A percentile compares a stretch with the other conserved stretches of the same genome.
phyloP scores from a whole-genome alignment of 805 yeast genomes.

The Yarrowia sp. region DNA sequence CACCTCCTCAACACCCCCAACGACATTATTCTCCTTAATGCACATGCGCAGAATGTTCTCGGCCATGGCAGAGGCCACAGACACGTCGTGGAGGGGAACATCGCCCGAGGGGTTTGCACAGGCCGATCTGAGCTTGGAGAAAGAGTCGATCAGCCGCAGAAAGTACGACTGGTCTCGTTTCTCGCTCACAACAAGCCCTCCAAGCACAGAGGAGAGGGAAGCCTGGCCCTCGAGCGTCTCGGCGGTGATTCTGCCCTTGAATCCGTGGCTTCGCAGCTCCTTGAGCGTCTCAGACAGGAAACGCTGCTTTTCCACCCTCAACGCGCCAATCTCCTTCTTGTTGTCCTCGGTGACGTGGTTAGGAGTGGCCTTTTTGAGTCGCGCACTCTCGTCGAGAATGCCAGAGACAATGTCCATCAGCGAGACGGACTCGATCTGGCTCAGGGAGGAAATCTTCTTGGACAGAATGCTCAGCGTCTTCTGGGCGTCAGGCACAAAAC shows the following conservation, averaged over 20 bases:
- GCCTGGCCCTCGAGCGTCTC: slow-evolving; percentile 64
- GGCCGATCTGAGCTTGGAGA: slow-evolving; percentile 74
- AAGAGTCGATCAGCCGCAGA: slow-evolving; percentile 68
- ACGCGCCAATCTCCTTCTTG: slow-evolving; percentile 64
- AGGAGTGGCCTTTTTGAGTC: slow-evolving; percentile 77
- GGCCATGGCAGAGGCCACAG: slow-evolving; percentile 25
- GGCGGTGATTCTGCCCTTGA: slow-evolving; percentile 61
- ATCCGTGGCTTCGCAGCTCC: slow-evolving; percentile 73
- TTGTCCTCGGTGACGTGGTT: slow-evolving; percentile 62
- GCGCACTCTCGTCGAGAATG: slow-evolving; percentile 55
- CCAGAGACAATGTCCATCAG: slow-evolving; percentile 56
- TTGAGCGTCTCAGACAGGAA: slow-evolving; percentile 72
- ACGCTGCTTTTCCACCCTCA: slow-evolving; percentile 79
- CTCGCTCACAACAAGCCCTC: slow-evolving; percentile 50
- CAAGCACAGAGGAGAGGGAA: slow-evolving; percentile 60
- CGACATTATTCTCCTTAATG: slow-evolving; percentile 8
- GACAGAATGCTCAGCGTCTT: slow-evolving; percentile 57
- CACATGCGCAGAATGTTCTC: slow-evolving; percentile 22
- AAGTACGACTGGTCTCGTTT: slow-evolving; percentile 46
- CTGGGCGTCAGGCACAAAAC: slow-evolving; percentile 51
- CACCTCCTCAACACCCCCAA: not conserved
- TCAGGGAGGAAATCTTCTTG: slow-evolving; percentile 43
- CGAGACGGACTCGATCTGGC: slow-evolving; percentile 45
- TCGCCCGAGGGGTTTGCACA: slow-evolving; percentile 64
- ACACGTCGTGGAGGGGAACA: slow-evolving; percentile 49